These are phyloP conservation scores for Boletus hoseneyae DNA, from an alignment of 1,284 basidiomycete species.

Conservation along the genomic window DNA sequence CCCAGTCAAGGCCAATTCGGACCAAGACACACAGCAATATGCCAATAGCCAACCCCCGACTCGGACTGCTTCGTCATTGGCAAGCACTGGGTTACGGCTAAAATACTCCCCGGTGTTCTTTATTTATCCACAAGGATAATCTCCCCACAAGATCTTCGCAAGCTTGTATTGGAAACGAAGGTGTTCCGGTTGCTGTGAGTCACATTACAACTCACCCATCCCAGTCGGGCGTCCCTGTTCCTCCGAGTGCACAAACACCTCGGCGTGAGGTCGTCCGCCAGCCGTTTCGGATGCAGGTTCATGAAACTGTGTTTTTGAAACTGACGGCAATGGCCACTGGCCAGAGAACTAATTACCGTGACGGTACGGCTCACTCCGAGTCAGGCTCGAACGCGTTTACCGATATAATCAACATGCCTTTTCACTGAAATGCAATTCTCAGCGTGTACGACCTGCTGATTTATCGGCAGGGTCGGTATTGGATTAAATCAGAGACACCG, in stretches of 20 bases:
- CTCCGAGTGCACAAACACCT: too few relatives aligned
- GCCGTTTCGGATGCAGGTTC: not conserved
- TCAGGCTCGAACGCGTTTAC: not conserved
- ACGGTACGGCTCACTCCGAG: not conserved
- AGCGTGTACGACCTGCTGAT: not conserved
- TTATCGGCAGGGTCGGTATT: not conserved
- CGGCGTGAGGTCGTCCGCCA: too few relatives aligned
- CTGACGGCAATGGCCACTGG: not conserved
- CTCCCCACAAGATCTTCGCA: slow-evolving; percentile 1
- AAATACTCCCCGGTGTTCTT: slow-evolving; percentile 6
- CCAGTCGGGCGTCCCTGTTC: too few relatives aligned
- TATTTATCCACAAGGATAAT: slow-evolving; percentile 1
- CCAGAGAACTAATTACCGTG: not conserved
- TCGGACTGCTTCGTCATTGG: not conserved
- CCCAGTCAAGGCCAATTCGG: not conserved
- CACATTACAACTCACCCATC: not conserved
- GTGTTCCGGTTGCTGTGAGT: not conserved
- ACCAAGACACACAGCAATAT: slow-evolving; percentile 9
- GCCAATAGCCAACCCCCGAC: too few relatives aligned
- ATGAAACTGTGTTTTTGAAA: not conserved
- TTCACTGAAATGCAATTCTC: not conserved
- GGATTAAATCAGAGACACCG: not conserved
- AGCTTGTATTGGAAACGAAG: slow-evolving; percentile 1
- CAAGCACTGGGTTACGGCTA: slow-evolving; percentile 4
- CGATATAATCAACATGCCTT: not conserved